phyloP scores from a whole-genome alignment of 805 yeast species.

The Crinitomyces ghanaensis region DNA sequence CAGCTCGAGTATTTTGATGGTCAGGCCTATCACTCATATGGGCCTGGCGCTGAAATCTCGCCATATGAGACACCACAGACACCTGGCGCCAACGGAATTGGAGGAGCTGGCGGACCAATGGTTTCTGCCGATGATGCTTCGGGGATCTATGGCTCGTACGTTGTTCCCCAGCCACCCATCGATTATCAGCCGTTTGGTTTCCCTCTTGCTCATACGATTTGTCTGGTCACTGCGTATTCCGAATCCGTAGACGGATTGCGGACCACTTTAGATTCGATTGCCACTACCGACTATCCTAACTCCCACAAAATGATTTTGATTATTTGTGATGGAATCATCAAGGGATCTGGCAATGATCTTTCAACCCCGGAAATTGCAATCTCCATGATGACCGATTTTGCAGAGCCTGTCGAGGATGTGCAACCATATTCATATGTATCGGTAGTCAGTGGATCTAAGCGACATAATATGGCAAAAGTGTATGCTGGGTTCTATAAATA shows the following conservation, averaged over 20 bases:
- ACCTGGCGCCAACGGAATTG: constrained; percentile 1
- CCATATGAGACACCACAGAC: neutral
- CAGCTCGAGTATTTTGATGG: constrained; percentile 6
- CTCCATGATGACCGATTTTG: constrained; percentile 74
- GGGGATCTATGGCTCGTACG: too few relatives aligned
- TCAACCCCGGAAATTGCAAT: constrained; percentile 86
- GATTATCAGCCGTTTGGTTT: constrained; percentile 77
- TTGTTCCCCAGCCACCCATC: constrained; percentile 83
- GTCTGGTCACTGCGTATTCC: constrained; percentile 86
- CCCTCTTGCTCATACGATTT: constrained; percentile 65
- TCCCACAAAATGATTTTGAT: constrained; percentile 80
- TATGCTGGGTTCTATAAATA: constrained; percentile 91
- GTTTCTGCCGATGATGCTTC: constrained; percentile 7
- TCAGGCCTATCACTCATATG: constrained; percentile 3
- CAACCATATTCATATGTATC: constrained; percentile 83
- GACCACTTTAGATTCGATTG: constrained; percentile 80
- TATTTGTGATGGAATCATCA: constrained; percentile 87
- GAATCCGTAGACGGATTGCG: constrained; percentile 83
- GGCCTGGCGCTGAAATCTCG: neutral
- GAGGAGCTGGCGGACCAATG: constrained; percentile 4
- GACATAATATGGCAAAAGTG: constrained; percentile 97
- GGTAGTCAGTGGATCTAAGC: constrained; percentile 84
- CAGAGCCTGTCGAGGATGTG: constrained; percentile 62
- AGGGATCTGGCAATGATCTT: constrained; percentile 83
- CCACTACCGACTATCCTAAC: constrained; percentile 93